These are phyloP conservation scores for Cephalotrichum gorgonifer DNA, from an alignment of 2,329 filamentous ascomycete species.

Conservation along the genomic window DNA sequence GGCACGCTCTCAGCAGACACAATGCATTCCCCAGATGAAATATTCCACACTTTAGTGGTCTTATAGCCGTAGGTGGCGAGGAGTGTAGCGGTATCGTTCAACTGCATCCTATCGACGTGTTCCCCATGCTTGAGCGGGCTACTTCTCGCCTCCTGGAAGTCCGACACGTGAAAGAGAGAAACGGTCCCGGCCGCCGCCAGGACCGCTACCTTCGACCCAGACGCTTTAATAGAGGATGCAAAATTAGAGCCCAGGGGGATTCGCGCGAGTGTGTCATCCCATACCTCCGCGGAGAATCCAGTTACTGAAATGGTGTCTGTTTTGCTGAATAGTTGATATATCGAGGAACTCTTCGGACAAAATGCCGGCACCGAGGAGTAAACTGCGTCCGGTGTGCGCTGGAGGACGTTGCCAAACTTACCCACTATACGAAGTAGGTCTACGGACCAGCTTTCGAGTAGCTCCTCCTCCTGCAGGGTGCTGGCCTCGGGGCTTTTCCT, in stretches of 20 bases:
- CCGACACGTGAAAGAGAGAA: not conserved
- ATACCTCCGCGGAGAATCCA: not conserved
- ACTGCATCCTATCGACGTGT: not conserved
- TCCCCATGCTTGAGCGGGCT: not conserved
- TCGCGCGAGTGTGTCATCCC: not conserved
- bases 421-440: slow-evolving; percentile 24
- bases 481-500: slow-evolving; percentile 6
- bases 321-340: not conserved
- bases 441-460: slow-evolving; percentile 19
- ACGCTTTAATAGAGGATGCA: not conserved
- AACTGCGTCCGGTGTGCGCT: not conserved
- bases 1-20: slow-evolving; percentile 11
- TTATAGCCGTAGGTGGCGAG: slow-evolving; percentile 17
- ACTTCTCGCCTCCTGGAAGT: no score
- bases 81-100: slow-evolving; percentile 11
- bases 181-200: not conserved
- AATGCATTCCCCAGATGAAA: slow-evolving; percentile 14
- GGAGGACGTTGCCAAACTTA: slow-evolving; percentile 17
- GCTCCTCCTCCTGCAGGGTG: slow-evolving; percentile 11
- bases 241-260: not conserved
- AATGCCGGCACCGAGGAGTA: not conserved
- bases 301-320: not conserved
- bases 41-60: slow-evolving; percentile 16
- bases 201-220: not conserved
- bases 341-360: not conserved